Percentiles rank a stretch among this genome's conserved stretches.
Evolutionary conservation across 352 stramenopile species (phyloP).

Genomic region (Phytophthora meadii): DNA sequence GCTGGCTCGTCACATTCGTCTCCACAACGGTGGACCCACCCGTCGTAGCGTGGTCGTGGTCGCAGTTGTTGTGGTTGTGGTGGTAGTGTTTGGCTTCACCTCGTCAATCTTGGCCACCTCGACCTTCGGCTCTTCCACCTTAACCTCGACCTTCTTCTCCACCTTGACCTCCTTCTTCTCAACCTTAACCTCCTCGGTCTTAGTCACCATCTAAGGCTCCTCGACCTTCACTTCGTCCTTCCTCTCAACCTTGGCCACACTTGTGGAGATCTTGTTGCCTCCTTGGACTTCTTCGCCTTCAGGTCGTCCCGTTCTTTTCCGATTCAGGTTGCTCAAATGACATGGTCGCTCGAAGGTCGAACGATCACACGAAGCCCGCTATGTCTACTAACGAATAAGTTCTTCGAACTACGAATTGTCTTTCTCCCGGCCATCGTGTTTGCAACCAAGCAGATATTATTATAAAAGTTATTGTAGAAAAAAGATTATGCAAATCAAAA

Average conservation of each 20-base stretch:
- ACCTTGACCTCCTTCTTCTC: conserved; percentile 3
- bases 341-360: no score
- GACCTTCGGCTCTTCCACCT: conserved; percentile 10
- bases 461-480: no score
- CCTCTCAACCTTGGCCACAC: conserved; percentile 1
- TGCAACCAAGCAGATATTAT: no score
- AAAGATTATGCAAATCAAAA: no score
- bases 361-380: no score
- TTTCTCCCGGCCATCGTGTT: no score
- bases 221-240: conserved; percentile 10
- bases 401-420: no score
- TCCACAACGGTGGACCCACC: conserved; percentile 34
- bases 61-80: conserved; percentile 11
- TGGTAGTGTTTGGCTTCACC: conserved; percentile 14
- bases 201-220: conserved; percentile 1
- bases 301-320: no score
- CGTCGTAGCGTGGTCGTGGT: conserved; percentile 24
- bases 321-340: no score
- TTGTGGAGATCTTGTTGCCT: no score
- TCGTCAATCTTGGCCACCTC: conserved; percentile 4
- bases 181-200: conserved; percentile 9
- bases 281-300: no score
- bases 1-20: conserved; percentile 41
- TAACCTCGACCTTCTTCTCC: conserved; percentile 11
- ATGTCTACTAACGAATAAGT: no score